Conservation (phyloP, 1,284 basidiomycete genomes). For the Earliella scabrosa region DNA sequence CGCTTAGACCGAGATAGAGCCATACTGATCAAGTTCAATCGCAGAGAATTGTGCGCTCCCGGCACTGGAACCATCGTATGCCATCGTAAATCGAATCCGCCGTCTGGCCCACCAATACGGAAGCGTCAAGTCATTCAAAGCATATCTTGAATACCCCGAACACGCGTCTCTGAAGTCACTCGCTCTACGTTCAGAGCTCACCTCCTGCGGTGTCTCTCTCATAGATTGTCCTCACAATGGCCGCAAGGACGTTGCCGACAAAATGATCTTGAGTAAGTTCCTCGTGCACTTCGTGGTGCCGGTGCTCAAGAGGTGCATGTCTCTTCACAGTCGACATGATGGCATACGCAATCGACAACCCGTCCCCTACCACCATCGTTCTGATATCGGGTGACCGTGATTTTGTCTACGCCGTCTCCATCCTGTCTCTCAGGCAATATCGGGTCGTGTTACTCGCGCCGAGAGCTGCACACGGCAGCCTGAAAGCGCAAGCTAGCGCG, state of each 20-base stretch:
- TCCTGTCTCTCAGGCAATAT: constrained; percentile 52
- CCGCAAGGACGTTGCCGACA: constrained; percentile 45
- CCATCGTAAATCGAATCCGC: constrained; percentile 31
- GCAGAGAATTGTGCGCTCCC: constrained; percentile 61
- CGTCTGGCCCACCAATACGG: constrained; percentile 32
- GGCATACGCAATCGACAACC: constrained; percentile 57
- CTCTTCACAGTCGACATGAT: constrained; percentile 56
- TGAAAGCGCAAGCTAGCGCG: constrained; percentile 56
- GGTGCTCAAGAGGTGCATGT: too few relatives aligned
- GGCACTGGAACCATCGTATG: constrained; percentile 46
- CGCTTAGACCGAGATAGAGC: too few relatives aligned
- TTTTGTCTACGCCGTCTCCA: constrained; percentile 58
- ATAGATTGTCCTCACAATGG: constrained; percentile 50
- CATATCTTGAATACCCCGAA: constrained; percentile 52
- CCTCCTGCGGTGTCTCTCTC: constrained; percentile 42
- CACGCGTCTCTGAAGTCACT: constrained; percentile 32
- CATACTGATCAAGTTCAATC: too few relatives aligned
- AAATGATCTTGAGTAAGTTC: constrained; percentile 43
- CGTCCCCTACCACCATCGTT: constrained; percentile 51
- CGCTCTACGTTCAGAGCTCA: constrained; percentile 52
- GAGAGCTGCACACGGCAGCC: constrained; percentile 33
- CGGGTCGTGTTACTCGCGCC: constrained; percentile 44
- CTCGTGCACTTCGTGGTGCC: too few relatives aligned
- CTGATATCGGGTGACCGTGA: constrained; percentile 62
- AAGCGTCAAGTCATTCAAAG: constrained; percentile 42